phyloP scores from a whole-genome alignment of 805 yeast genomes.

The Nakazawaea pomicola region DNA sequence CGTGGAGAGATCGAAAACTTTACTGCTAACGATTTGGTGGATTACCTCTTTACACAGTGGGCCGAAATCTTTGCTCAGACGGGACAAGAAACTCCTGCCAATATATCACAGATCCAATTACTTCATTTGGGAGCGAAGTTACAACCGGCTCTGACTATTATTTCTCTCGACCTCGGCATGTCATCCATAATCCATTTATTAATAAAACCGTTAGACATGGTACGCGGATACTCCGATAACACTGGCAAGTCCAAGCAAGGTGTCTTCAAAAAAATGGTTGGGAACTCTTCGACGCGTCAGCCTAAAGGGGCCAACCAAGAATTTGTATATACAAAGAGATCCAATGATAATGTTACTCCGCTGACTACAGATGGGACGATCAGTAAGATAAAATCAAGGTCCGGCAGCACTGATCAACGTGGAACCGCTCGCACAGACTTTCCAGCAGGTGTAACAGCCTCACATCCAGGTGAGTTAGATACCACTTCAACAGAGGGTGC shows the following conservation, averaged over 20 bases:
- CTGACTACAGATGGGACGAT: background rate
- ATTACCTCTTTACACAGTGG: conserved; percentile 24
- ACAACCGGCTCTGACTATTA: conserved; percentile 20
- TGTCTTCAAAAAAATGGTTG: background rate
- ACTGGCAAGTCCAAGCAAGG: background rate
- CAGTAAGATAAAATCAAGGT: background rate
- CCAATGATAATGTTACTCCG: background rate
- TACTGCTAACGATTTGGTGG: conserved; percentile 24
- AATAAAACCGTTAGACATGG: conserved; percentile 23
- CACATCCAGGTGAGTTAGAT: background rate
- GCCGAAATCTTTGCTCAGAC: conserved; percentile 13
- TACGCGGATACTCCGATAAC: conserved; percentile 5
- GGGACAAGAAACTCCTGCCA: conserved; percentile 13
- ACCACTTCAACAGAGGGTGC: background rate
- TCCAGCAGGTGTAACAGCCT: background rate
- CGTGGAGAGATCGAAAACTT: conserved; percentile 11
- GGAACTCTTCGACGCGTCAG: conserved; percentile 9
- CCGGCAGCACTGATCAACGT: background rate
- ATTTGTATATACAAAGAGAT: background rate
- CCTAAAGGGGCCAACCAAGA: conserved; percentile 1
- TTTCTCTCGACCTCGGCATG: conserved; percentile 18
- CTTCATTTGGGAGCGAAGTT: conserved; percentile 26
- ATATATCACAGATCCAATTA: conserved; percentile 25
- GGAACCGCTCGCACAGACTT: background rate
- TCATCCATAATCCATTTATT: conserved; percentile 26